Evolutionary conservation across 495 filamentous ascomycete genomes (phyloP).

Genomic region (Achaetomiella virescens): DNA sequence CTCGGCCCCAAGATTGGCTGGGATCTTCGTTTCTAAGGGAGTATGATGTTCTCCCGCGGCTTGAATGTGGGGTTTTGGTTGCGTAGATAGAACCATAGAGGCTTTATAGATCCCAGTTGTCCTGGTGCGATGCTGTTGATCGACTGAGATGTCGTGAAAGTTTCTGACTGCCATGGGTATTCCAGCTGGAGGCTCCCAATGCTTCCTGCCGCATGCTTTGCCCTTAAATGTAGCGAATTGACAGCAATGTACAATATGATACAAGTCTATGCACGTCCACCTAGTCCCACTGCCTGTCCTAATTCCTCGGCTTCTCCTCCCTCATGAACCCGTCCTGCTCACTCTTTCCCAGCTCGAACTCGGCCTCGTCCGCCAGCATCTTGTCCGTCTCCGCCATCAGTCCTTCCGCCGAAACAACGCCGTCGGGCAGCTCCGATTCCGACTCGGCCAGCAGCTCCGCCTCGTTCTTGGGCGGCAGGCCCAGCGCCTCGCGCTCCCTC

Average conservation of each 20-base stretch:
- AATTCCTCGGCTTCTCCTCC: slow-evolving; percentile 13
- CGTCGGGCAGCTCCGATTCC: slow-evolving; percentile 8
- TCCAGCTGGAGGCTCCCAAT: too few relatives aligned
- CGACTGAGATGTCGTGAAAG: not conserved
- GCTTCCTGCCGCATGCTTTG: not conserved
- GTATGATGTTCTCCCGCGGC: too few relatives aligned
- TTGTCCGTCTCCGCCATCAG: slow-evolving; percentile 35
- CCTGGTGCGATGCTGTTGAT: not conserved
- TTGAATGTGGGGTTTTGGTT: not conserved
- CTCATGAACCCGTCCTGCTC: slow-evolving; percentile 22
- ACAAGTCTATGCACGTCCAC: slow-evolving; percentile 3
- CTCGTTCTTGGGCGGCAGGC: slow-evolving; percentile 24
- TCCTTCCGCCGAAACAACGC: slow-evolving; percentile 8
- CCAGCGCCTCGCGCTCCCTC: slow-evolving; percentile 43
- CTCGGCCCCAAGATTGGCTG: slow-evolving; percentile 90
- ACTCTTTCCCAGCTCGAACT: slow-evolving; percentile 31
- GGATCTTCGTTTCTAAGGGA: slow-evolving; percentile 72
- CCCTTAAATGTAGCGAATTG: not conserved
- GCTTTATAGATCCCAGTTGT: not conserved
- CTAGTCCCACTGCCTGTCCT: not conserved
- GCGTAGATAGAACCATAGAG: not conserved
- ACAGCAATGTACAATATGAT: slow-evolving; percentile 19
- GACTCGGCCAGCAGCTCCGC: slow-evolving; percentile 1
- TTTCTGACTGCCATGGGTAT: too few relatives aligned
- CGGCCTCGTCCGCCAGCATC: slow-evolving; percentile 34